Evolutionary conservation across 306 rosid genomes (phyloP), one percentile per base, ranked within the genome.

Genomic region (Senna siamea): DNA sequence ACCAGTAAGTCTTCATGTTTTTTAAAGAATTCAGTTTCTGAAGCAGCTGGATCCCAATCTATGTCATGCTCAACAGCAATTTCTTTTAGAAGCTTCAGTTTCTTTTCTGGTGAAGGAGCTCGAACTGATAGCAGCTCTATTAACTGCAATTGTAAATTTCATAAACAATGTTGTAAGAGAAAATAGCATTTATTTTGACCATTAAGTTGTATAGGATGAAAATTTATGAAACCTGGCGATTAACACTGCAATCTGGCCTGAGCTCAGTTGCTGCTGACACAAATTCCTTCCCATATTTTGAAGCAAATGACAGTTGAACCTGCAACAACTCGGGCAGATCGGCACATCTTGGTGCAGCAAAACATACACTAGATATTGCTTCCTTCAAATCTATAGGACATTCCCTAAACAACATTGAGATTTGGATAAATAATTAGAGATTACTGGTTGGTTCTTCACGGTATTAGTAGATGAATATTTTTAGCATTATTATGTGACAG

Each of bases 321-420:
- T 94, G 98, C 75, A 91, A 80, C 79, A 94, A 81, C 85, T 94
- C 98, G 0, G 97, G 84, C 43, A 94, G 88, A 81, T 92, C 97
- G 5, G 98, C 93, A 68, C 98, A 91, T 75, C 98, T 88, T 60
- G 98, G 98, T 47, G 98, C 98, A 41, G 96, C 97, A 86, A 94
- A 94, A 81, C 96, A 88, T 77, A 94, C 71, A 71, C 97, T 94
- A 38, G 97, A 89, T 85, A 94, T 91, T 47, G 98, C 97, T 88
- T 91, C 98, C 81, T 91, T 94, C 87, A 94, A 88, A 79, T 94
- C 98, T 56, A 91, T 55, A 69, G 98, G 98, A 51, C 93, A 87
- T 81, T 94, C 98, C 89, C 98, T 94, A 72, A 66, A 80, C 50
- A 67, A 66, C 43, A 40, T 37, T 52, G 37, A 60, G 74, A 17